A percentile compares a stretch with the other conserved stretches of the same genome.
Evolutionary conservation across 2,329 filamentous ascomycete species (phyloP).

Genomic region (Colletotrichum liaoningense): DNA sequence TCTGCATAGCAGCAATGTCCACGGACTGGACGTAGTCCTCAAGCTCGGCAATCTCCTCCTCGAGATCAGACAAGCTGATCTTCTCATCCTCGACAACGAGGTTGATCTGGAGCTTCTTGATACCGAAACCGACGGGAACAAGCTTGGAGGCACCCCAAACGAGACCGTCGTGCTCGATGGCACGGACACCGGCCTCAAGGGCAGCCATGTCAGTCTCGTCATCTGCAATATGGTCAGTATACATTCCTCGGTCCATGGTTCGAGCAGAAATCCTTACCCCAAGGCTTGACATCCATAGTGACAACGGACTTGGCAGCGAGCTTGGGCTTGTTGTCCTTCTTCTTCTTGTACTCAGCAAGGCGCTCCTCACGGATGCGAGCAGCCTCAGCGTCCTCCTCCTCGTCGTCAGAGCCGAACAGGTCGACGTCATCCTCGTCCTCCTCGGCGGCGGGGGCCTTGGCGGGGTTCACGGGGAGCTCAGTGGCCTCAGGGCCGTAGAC

Average conservation of each 20-base stretch:
- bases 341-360: conserved; percentile 92
- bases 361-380: conserved; percentile 87
- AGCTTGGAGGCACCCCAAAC: conserved; percentile 95
- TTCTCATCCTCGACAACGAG: conserved; percentile 98
- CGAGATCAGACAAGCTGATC: conserved; percentile 86
- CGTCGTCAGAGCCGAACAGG: conserved; percentile 92
- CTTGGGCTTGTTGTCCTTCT: conserved; percentile 96
- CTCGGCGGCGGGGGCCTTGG: conserved; percentile 78
- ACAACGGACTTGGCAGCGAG: conserved; percentile 94
- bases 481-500: conserved; percentile 88
- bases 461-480: conserved; percentile 85
- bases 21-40: conserved; percentile 98
- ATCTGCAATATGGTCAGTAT: conserved; percentile 61
- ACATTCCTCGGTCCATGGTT: background rate
- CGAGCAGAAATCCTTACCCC: conserved; percentile 75
- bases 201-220: conserved; percentile 93
- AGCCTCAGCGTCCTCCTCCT: conserved; percentile 93
- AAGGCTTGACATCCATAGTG: conserved; percentile 97
- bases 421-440: conserved; percentile 89
- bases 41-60: conserved; percentile 83
- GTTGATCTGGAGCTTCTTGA: conserved; percentile 99
- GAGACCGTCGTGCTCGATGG: conserved; percentile 91
- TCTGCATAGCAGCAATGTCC: conserved; percentile 69
- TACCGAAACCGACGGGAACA: conserved; percentile 92
- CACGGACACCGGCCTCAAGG: conserved; percentile 83